Evolutionary conservation across 331 rosid species (phyloP).

Genomic region (Quercus lobata): DNA sequence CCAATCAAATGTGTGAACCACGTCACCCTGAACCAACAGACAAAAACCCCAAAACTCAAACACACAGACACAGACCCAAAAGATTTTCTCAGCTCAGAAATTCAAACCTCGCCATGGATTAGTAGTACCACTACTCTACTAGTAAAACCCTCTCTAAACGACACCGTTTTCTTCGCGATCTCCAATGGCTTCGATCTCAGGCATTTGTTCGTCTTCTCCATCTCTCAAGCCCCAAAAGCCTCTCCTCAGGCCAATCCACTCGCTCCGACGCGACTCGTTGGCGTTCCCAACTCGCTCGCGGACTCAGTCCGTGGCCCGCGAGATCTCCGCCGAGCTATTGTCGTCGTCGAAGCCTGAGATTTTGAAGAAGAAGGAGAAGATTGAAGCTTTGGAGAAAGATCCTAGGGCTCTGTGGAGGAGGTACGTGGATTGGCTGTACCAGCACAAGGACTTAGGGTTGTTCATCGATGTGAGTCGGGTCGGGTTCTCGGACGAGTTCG

Average conservation of each 20-base stretch:
- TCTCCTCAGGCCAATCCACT: not conserved
- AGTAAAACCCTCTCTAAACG: not conserved
- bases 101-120: not conserved
- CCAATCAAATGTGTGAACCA: constrained; percentile 37
- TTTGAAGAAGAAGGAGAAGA: constrained; percentile 8
- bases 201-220: constrained; percentile 68
- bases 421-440: constrained; percentile 89
- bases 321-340: constrained; percentile 45
- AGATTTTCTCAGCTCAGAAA: not conserved
- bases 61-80: not conserved
- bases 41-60: not conserved
- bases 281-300: constrained; percentile 36
- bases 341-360: too few relatives aligned
- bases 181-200: constrained; percentile 78
- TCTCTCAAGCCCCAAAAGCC: constrained; percentile 44
- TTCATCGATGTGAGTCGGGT: constrained; percentile 88
- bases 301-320: constrained; percentile 59
- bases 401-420: constrained; percentile 68
- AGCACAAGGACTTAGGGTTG: constrained; percentile 82
- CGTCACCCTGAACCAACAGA: constrained; percentile 5
- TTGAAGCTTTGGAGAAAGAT: constrained; percentile 59
- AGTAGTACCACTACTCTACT: not conserved
- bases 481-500: constrained; percentile 83
- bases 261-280: constrained; percentile 26
- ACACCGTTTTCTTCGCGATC: not conserved